Conservation (phyloP, 306 rosid species). For the Trifolium subterraneum region DNA sequence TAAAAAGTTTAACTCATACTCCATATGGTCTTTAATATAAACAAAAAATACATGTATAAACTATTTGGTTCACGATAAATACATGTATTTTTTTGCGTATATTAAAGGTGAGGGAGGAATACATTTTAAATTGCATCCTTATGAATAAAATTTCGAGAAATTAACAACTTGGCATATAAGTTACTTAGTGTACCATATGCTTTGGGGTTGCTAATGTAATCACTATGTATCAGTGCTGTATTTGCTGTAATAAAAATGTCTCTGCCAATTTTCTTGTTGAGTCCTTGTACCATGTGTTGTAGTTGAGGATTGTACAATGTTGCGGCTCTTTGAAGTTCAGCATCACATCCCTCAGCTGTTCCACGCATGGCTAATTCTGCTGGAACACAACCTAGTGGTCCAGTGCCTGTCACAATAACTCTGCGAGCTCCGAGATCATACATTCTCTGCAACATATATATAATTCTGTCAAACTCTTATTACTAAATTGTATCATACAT, state of each 20-base stretch:
- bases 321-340: conserved; percentile 69
- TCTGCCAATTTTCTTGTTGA: conserved; percentile 60
- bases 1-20: too few species aligned
- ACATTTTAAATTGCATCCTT: too few species aligned
- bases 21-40: too few species aligned
- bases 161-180: too few species aligned
- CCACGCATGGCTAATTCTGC: conserved; percentile 71
- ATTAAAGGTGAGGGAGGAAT: too few species aligned
- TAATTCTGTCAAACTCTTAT: background rate
- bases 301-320: conserved; percentile 73
- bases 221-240: conserved; percentile 52
- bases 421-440: conserved; percentile 66
- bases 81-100: too few species aligned
- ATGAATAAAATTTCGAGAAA: background rate
- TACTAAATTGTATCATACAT: background rate
- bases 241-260: conserved; percentile 64
- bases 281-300: conserved; percentile 55
- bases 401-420: conserved; percentile 76
- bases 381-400: conserved; percentile 80
- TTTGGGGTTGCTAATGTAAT: conserved; percentile 61
- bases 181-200: conserved; percentile 39
- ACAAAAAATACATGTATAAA: too few species aligned
- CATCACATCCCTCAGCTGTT: conserved; percentile 64
- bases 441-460: conserved; percentile 51
- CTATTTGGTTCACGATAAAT: too few species aligned